Evolutionary conservation across 495 filamentous ascomycete genomes (phyloP).

Genomic region (Podospora appendiculata): DNA sequence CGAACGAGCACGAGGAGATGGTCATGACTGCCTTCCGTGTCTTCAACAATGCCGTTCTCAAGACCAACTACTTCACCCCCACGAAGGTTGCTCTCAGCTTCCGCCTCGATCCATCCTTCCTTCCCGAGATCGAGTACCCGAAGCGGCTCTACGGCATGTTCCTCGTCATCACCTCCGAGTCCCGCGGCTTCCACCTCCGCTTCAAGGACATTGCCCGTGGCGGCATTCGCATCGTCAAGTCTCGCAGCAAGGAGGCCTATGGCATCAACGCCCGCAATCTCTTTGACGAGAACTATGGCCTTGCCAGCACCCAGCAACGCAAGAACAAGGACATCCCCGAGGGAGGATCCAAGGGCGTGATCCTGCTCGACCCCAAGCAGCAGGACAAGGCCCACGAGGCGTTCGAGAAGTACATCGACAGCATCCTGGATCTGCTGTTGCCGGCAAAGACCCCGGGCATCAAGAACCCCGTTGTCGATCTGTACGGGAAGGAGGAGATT

Average conservation of each 20-base stretch:
- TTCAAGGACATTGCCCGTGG: slow-evolving; percentile 97
- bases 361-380: slow-evolving; percentile 85
- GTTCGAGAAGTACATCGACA: slow-evolving; percentile 99
- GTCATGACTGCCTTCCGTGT: slow-evolving; percentile 95
- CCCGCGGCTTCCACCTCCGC: slow-evolving; percentile 92
- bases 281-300: slow-evolving; percentile 97
- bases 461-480: slow-evolving; percentile 95
- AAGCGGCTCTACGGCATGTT: slow-evolving; percentile 97
- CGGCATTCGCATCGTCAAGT: slow-evolving; percentile 97
- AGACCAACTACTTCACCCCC: slow-evolving; percentile 99
- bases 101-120: slow-evolving; percentile 80
- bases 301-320: slow-evolving; percentile 96
- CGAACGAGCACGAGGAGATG: slow-evolving; percentile 95
- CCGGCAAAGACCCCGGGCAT: slow-evolving; percentile 88
- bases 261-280: slow-evolving; percentile 91
- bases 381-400: slow-evolving; percentile 87
- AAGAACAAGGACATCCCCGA: slow-evolving; percentile 99
- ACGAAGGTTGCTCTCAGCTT: slow-evolving; percentile 98
- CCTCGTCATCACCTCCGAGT: slow-evolving; percentile 92
- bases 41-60: slow-evolving; percentile 84
- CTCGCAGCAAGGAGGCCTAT: slow-evolving; percentile 87
- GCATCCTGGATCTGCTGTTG: slow-evolving; percentile 88
- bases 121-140: slow-evolving; percentile 87
- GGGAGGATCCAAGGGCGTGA: slow-evolving; percentile 95
- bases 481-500: slow-evolving; percentile 90